Evolutionary conservation across 2,329 filamentous ascomycete species (phyloP).

Genomic region (Periconia sp.): DNA sequence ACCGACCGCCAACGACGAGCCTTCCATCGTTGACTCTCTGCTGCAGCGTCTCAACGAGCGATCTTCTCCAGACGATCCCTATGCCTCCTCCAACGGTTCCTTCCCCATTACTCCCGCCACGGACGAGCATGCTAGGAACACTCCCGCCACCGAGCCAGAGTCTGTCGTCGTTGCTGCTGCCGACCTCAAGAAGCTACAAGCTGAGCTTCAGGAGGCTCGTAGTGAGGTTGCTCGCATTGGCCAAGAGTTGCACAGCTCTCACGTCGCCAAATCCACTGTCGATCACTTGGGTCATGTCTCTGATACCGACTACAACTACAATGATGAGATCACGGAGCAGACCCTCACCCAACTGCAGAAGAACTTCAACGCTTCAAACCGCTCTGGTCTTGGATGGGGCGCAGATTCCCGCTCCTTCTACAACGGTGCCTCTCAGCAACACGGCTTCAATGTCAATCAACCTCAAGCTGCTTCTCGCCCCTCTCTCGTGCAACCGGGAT

Average conservation of each 20-base stretch:
- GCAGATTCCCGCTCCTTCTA: conserved; percentile 28
- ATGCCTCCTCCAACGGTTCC: conserved; percentile 61
- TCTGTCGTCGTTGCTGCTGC: conserved; percentile 48
- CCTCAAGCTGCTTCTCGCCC: conserved; percentile 16
- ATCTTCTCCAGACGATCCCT: conserved; percentile 51
- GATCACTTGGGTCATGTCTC: conserved; percentile 58
- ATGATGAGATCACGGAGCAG: conserved; percentile 52
- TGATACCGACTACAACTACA: conserved; percentile 52
- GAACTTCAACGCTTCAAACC: conserved; percentile 52
- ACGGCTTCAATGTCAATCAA: conserved; percentile 26
- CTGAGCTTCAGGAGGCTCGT: conserved; percentile 71
- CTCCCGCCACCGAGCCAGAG: conserved; percentile 27
- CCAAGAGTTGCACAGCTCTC: conserved; percentile 68
- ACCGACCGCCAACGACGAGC: conserved; percentile 23
- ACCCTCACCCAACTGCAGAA: conserved; percentile 54
- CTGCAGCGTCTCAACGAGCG: conserved; percentile 70
- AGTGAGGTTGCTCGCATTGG: conserved; percentile 71
- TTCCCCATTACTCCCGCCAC: conserved; percentile 65
- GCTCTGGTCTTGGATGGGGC: conserved; percentile 41
- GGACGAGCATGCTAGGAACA: conserved; percentile 47
- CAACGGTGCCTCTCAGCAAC: conserved; percentile 12
- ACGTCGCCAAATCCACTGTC: conserved; percentile 61
- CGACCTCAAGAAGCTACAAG: conserved; percentile 68
- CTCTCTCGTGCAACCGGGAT: conserved; percentile 20
- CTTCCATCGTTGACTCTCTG: conserved; percentile 60